Evolutionary conservation across 2,329 filamentous ascomycete species (phyloP).

Genomic region (Fusarium sp.): DNA sequence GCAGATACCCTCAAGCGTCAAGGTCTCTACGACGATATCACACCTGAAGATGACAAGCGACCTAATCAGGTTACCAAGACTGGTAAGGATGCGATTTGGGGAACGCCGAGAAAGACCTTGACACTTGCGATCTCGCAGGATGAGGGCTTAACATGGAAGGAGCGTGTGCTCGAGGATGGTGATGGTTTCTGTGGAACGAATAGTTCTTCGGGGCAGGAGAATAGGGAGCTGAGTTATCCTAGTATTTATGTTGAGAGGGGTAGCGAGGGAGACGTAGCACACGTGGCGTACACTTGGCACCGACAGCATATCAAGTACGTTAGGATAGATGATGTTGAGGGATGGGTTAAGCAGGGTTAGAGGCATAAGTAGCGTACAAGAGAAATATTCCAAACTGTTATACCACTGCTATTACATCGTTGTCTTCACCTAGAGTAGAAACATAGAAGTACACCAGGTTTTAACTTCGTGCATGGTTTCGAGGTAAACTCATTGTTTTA

Average conservation of each 20-base stretch:
- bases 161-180: constrained; percentile 55
- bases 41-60: constrained; percentile 53
- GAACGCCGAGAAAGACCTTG: constrained; percentile 52
- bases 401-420: rapidly evolving
- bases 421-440: too few relatives aligned
- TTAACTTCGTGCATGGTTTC: too few relatives aligned
- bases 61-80: constrained; percentile 52
- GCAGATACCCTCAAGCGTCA: constrained; percentile 50
- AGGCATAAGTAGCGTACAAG: background rate
- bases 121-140: constrained; percentile 52
- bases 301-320: constrained; percentile 57
- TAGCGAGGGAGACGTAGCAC: constrained; percentile 33
- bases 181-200: constrained; percentile 60
- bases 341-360: constrained; percentile 26
- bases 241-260: constrained; percentile 51
- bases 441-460: too few relatives aligned
- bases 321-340: constrained; percentile 44
- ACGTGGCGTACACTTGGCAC: constrained; percentile 58
- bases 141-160: constrained; percentile 52
- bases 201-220: constrained; percentile 54
- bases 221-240: constrained; percentile 58
- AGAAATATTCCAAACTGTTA: background rate
- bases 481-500: too few relatives aligned
- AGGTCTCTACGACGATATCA: constrained; percentile 59
- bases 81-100: constrained; percentile 57